Evolutionary conservation across 305 asterid genomes (phyloP).

Genomic region (Rubia balearica): DNA sequence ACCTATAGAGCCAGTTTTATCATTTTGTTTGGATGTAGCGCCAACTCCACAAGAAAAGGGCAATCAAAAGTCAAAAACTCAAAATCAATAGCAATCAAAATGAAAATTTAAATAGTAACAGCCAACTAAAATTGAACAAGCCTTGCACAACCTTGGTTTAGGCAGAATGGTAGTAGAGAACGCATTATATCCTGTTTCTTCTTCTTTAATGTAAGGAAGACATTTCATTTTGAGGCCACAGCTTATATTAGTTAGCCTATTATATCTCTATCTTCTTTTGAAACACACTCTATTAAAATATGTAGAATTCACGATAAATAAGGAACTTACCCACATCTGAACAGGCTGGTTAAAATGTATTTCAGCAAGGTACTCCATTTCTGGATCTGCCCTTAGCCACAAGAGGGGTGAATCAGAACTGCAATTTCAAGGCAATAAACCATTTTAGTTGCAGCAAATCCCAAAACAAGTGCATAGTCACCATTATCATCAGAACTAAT

Average conservation of each 20-base stretch:
- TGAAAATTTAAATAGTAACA: background rate
- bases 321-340: slow-evolving; percentile 94
- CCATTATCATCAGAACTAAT: background rate
- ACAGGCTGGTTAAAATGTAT: slow-evolving; percentile 87
- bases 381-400: slow-evolving; percentile 99
- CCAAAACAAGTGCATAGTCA: slow-evolving; percentile 1
- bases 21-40: background rate
- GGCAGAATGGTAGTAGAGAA: background rate
- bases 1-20: background rate
- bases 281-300: background rate
- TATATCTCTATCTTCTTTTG: background rate
- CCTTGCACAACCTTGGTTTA: background rate
- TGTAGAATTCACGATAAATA: slow-evolving; percentile 1
- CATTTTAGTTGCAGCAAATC: slow-evolving; percentile 7
- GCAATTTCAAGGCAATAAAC: slow-evolving; percentile 27
- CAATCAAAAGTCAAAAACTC: background rate
- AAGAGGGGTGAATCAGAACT: slow-evolving; percentile 92
- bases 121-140: background rate
- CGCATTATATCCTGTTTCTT: background rate
- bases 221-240: background rate
- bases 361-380: slow-evolving; percentile 96
- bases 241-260: background rate
- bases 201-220: background rate
- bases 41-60: background rate
- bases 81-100: background rate